Base-by-base conservation (phyloP, 306 rosid species). In the Pyrus communis region DNA sequence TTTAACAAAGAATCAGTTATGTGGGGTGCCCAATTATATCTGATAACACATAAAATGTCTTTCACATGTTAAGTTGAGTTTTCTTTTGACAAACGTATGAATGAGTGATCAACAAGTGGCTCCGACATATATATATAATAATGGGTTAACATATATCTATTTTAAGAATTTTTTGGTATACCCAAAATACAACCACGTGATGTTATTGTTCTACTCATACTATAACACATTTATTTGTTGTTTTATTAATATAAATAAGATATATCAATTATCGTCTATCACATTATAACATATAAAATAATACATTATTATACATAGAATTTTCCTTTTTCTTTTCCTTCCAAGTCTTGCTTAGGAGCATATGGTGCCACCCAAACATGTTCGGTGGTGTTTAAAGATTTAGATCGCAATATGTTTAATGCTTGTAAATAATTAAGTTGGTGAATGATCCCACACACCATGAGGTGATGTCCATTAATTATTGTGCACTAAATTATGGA, bases 261-360 rank as follows among this genome's bases (percentile, higher is more conserved):
- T 18, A 49, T 15, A 49, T 49, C 55, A 15, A 14, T 3, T 49
- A 5, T 49, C 0, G 3, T 1, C 0, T 15, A 49, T 0, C 21
- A 49, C 21, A 49, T 49, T 49, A 49, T 49, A 49, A 49, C 3
- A 49, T 14, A 49, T 15, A 49, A 15, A 49, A 49, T 49, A 15
- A 49, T 49, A 15, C 0, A 49, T 2, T 1, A 49, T 0, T 51
- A 17, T 51, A 51, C 55, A 17, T 15, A 5, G 19, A 17, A 51
- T 18, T 51, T 49, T 49, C 38, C 10, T 38, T 23, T 23, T 15
- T 42, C 10, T 28, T 68, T 51, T 2, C 45, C 62, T 28, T 51
- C 75, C 12, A 70, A 73, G 3, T 57, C 67, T 58, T 73, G 67
- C 67, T 73, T 22, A 31, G 75, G 4, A 19, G 75, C 52, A 71